phyloP scores from a whole-genome alignment of 1,139 yeast species.

The Hyphopichia buzzinii region DNA sequence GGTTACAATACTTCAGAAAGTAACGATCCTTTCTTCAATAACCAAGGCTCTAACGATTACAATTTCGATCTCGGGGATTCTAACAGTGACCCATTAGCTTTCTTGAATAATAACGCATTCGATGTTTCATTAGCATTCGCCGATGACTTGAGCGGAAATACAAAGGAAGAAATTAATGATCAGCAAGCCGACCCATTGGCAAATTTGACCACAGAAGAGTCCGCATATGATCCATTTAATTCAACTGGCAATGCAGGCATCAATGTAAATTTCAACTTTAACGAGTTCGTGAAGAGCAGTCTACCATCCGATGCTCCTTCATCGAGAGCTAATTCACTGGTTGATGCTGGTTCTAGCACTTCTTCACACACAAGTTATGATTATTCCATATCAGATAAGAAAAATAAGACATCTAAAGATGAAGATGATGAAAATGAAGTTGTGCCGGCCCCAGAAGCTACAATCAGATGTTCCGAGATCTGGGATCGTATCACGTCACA shows the following conservation, averaged over 20 bases:
- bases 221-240: slow-evolving; percentile 61
- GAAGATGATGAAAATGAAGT: slow-evolving; percentile 35
- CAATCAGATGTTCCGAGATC: slow-evolving; percentile 77
- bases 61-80: slow-evolving; percentile 13
- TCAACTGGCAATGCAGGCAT: slow-evolving; percentile 17
- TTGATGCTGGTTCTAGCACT: slow-evolving; percentile 2
- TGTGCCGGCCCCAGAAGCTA: slow-evolving; percentile 48
- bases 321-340: slow-evolving; percentile 10
- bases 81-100: slow-evolving; percentile 40
- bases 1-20: slow-evolving; percentile 4
- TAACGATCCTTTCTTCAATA: slow-evolving; percentile 30
- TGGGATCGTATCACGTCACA: slow-evolving; percentile 96
- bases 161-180: neutral
- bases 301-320: slow-evolving; percentile 13
- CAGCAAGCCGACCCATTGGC: slow-evolving; percentile 33
- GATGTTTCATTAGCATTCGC: slow-evolving; percentile 48
- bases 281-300: slow-evolving; percentile 34
- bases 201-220: slow-evolving; percentile 57
- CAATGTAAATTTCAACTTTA: slow-evolving; percentile 33
- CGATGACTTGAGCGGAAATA: slow-evolving; percentile 11
- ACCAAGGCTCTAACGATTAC: slow-evolving; percentile 15
- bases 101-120: slow-evolving; percentile 47
- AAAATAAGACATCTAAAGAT: slow-evolving; percentile 1
- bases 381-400: neutral
- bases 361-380: slow-evolving; percentile 4